Conservation (phyloP, 176 grass and related monocot species). For the Raddia guianensis region DNA sequence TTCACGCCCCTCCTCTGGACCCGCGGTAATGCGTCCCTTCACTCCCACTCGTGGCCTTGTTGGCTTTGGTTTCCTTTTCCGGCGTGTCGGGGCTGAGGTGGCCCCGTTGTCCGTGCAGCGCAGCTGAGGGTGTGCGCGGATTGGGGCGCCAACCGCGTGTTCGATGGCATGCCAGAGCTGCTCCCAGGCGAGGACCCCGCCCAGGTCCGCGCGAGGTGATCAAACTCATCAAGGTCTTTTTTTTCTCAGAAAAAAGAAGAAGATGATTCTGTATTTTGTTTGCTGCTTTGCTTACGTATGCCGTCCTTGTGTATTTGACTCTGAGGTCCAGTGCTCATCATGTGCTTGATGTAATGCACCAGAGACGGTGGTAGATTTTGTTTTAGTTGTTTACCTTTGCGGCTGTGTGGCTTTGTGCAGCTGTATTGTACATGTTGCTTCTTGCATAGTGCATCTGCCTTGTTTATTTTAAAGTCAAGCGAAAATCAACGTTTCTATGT, state of each 20-base stretch:
- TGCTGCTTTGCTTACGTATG: not conserved
- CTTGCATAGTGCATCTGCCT: no score
- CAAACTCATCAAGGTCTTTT: not conserved
- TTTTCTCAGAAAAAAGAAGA: not conserved
- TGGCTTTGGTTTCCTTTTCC: not conserved
- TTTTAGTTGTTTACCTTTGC: not conserved
- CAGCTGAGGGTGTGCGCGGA: slow-evolving; percentile 76
- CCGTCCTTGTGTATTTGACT: not conserved
- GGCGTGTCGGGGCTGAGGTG: not conserved
- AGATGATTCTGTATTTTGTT: no score
- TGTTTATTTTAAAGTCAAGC: not conserved
- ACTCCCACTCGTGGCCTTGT: not conserved
- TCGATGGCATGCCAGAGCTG: slow-evolving; percentile 72
- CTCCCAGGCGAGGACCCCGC: slow-evolving; percentile 59
- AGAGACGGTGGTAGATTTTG: not conserved
- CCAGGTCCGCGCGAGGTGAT: slow-evolving; percentile 62
- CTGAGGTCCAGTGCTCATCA: not conserved
- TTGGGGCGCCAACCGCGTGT: slow-evolving; percentile 82
- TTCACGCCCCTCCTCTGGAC: slow-evolving; percentile 79
- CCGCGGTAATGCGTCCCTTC: slow-evolving; percentile 44
- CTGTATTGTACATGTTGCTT: no score
- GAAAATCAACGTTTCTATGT: not conserved
- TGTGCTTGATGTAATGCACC: slow-evolving; percentile 24
- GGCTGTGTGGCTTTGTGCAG: no score
- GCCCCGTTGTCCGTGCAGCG: slow-evolving; percentile 46